Evolutionary conservation across 1,284 basidiomycete species (phyloP).

Genomic region (Cerioporus squamosus): DNA sequence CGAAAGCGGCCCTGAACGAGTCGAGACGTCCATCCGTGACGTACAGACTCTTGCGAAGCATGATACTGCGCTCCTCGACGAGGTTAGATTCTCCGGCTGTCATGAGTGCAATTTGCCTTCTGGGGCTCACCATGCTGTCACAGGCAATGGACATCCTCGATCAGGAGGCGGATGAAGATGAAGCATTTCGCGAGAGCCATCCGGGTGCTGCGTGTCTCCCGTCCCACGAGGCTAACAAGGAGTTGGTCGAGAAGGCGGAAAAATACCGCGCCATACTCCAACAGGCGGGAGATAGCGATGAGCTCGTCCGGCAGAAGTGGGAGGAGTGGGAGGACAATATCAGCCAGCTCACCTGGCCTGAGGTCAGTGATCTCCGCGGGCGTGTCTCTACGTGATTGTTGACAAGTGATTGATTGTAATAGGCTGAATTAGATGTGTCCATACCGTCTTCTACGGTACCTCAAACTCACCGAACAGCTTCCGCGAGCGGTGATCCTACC

Average conservation of each 20-base stretch:
- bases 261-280: conserved; percentile 76
- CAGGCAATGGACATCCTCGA: conserved; percentile 90
- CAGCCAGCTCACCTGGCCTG: conserved; percentile 69
- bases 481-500: conserved; percentile 40
- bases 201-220: conserved; percentile 53
- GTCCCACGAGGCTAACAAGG: conserved; percentile 81
- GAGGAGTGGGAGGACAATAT: conserved; percentile 85
- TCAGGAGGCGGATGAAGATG: conserved; percentile 89
- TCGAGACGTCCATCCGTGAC: conserved; percentile 77
- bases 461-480: conserved; percentile 34
- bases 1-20: conserved; percentile 75
- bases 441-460: conserved; percentile 68
- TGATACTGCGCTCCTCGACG: conserved; percentile 71
- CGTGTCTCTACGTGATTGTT: neutral
- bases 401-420: neutral
- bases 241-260: conserved; percentile 71
- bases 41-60: conserved; percentile 71
- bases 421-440: conserved; percentile 72
- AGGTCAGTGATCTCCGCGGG: conserved; percentile 50
- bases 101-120: neutral
- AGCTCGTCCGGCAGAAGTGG: conserved; percentile 80
- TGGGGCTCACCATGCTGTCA: neutral
- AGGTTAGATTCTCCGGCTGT: conserved; percentile 52
- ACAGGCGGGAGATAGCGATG: conserved; percentile 78
- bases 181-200: conserved; percentile 58